Evolutionary conservation across 2,329 filamentous ascomycete species (phyloP).

Genomic region (Emmonsiellopsis sp.): DNA sequence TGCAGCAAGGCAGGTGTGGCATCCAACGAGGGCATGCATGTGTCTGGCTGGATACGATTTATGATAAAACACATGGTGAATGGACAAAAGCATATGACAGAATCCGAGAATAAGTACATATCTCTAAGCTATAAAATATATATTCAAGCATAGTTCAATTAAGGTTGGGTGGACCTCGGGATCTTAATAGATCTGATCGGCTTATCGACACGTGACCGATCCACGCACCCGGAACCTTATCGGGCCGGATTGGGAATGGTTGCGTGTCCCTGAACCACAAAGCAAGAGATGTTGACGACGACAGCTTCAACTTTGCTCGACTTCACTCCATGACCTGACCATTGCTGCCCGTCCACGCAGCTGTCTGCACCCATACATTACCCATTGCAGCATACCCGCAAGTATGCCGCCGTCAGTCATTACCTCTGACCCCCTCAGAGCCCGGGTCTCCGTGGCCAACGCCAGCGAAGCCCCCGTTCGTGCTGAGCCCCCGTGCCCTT

Average conservation of each 20-base stretch:
- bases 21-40: too few species aligned
- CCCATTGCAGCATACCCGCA: too few species aligned
- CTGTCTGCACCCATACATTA: too few species aligned
- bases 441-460: constrained; percentile 15
- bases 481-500: constrained; percentile 22
- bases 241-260: not conserved
- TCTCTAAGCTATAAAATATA: not conserved
- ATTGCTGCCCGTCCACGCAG: too few species aligned
- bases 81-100: too few species aligned
- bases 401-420: constrained; percentile 18
- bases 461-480: constrained; percentile 11
- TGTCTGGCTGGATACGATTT: too few species aligned
- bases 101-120: too few species aligned
- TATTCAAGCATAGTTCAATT: not conserved
- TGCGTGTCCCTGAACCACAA: not conserved
- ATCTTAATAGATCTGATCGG: not conserved
- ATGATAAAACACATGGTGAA: too few species aligned
- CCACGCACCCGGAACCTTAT: not conserved
- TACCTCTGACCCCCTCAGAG: constrained; percentile 22
- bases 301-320: too few species aligned
- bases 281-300: too few species aligned
- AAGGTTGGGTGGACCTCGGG: not conserved
- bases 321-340: too few species aligned
- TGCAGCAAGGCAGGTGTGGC: too few species aligned
- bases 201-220: not conserved